A percentile compares a stretch with the other conserved stretches of the same genome.
These are phyloP conservation scores for Alternaria burnsii DNA, from an alignment of 2,329 filamentous ascomycete species.

Conservation along the genomic window DNA sequence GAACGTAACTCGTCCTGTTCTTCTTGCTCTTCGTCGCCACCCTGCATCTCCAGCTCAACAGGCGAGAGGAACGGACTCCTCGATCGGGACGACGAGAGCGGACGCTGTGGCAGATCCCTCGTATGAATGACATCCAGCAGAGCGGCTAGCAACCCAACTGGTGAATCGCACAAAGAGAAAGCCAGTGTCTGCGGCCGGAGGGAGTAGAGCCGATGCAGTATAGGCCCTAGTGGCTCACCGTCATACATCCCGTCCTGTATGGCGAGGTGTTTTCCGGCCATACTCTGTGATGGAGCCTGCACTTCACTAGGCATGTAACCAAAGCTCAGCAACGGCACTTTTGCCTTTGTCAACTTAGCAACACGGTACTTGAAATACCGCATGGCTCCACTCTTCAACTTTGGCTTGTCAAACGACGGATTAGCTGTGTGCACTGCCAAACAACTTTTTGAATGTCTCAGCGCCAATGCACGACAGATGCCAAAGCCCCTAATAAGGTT, in stretches of 20 bases:
- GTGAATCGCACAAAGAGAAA: slow-evolving; percentile 51
- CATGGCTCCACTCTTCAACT: slow-evolving; percentile 53
- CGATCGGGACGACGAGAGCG: slow-evolving; percentile 29
- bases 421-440: slow-evolving; percentile 69
- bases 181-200: slow-evolving; percentile 48
- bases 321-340: slow-evolving; percentile 59
- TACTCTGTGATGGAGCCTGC: slow-evolving; percentile 1
- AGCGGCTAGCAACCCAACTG: slow-evolving; percentile 45
- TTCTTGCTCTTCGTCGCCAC: slow-evolving; percentile 17
- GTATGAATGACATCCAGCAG: slow-evolving; percentile 46
- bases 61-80: slow-evolving; percentile 45
- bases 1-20: slow-evolving; percentile 8
- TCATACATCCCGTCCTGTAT: neutral
- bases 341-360: slow-evolving; percentile 54
- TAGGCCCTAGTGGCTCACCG: slow-evolving; percentile 19
- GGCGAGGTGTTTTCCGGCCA: neutral
- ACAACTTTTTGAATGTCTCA: slow-evolving; percentile 60
- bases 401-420: slow-evolving; percentile 63
- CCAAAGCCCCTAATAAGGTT: slow-evolving; percentile 51
- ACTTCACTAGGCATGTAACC: slow-evolving; percentile 67
- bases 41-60: slow-evolving; percentile 37
- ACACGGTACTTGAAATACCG: slow-evolving; percentile 66
- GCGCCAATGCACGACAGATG: slow-evolving; percentile 58
- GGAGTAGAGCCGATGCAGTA: slow-evolving; percentile 39
- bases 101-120: slow-evolving; percentile 20